Evolutionary conservation across 2,329 filamentous ascomycete genomes (phyloP).

Genomic region (Fusarium cicatricum): DNA sequence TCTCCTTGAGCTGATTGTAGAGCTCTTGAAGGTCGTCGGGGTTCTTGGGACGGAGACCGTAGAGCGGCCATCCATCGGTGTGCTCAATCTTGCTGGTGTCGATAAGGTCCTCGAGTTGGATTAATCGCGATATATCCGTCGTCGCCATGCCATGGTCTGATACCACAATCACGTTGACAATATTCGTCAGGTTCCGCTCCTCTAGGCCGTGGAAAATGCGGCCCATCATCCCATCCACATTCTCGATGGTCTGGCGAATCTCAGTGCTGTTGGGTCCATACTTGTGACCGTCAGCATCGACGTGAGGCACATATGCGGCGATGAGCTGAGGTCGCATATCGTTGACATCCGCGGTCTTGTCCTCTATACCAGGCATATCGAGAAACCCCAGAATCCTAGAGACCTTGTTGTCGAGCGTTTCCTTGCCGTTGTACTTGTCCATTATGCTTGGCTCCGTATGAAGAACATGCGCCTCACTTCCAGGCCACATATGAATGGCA

Average conservation of each 20-base stretch:
- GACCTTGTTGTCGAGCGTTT: constrained; percentile 78
- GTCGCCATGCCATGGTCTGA: constrained; percentile 99
- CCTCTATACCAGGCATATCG: constrained; percentile 79
- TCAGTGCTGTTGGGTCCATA: constrained; percentile 96
- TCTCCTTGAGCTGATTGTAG: constrained; percentile 67
- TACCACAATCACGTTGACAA: constrained; percentile 95
- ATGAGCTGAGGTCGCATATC: constrained; percentile 85
- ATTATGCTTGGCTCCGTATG: constrained; percentile 79
- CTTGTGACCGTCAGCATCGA: constrained; percentile 85
- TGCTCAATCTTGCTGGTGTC: constrained; percentile 81
- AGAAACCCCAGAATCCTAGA: constrained; percentile 81
- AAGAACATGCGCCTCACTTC: constrained; percentile 86
- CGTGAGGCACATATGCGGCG: constrained; percentile 92
- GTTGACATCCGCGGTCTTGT: constrained; percentile 56
- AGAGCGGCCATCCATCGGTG: constrained; percentile 93
- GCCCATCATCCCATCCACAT: constrained; percentile 86
- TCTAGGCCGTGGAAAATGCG: constrained; percentile 79
- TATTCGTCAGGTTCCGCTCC: constrained; percentile 81
- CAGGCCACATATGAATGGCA: constrained; percentile 98
- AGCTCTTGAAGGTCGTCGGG: constrained; percentile 70
- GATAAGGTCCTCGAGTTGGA: constrained; percentile 90
- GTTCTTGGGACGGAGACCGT: constrained; percentile 84
- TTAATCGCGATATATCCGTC: constrained; percentile 78
- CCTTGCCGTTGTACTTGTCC: constrained; percentile 84
- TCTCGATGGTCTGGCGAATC: constrained; percentile 77